These are phyloP conservation scores for Mortierella sp. DNA, from an alignment of 371 early-diverging fungal species.

Conservation along the genomic window DNA sequence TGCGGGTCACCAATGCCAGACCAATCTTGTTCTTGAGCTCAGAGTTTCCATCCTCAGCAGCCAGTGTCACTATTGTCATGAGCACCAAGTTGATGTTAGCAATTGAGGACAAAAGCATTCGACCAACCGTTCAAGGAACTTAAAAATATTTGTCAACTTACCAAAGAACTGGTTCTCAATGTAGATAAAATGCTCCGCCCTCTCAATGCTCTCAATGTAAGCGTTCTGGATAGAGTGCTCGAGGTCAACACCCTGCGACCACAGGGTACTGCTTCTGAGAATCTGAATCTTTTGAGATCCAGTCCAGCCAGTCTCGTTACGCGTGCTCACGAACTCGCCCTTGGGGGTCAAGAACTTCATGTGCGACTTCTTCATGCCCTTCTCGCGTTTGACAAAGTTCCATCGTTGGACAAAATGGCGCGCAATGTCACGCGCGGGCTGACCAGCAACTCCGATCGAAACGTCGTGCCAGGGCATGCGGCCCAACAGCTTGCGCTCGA, in stretches of 20 bases:
- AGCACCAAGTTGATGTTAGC: background rate
- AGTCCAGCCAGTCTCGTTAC: conserved; percentile 75
- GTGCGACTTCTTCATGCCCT: conserved; percentile 70
- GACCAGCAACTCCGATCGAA: conserved; percentile 63
- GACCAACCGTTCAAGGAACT: too few species aligned
- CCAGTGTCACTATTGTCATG: conserved; percentile 65
- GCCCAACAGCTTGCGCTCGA: conserved; percentile 60
- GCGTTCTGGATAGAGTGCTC: conserved; percentile 90
- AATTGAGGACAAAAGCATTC: background rate
- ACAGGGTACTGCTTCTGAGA: conserved; percentile 75
- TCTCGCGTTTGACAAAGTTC: conserved; percentile 86
- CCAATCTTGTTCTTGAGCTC: conserved; percentile 83
- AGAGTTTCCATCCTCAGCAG: conserved; percentile 69
- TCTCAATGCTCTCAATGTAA: conserved; percentile 80
- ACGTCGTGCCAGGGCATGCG: conserved; percentile 99
- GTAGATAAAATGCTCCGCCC: conserved; percentile 89
- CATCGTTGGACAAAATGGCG: conserved; percentile 94
- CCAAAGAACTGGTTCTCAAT: conserved; percentile 98
- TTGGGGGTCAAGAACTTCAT: conserved; percentile 86
- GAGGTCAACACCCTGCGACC: conserved; percentile 75
- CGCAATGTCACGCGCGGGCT: conserved; percentile 86
- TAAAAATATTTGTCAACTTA: conserved; percentile 55
- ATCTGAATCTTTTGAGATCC: conserved; percentile 80
- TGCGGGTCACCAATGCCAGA: conserved; percentile 81
- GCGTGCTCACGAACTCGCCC: conserved; percentile 81